These are phyloP conservation scores for Erythrophleum fordii DNA, from an alignment of 306 rosid genomes.

Conservation along the genomic window DNA sequence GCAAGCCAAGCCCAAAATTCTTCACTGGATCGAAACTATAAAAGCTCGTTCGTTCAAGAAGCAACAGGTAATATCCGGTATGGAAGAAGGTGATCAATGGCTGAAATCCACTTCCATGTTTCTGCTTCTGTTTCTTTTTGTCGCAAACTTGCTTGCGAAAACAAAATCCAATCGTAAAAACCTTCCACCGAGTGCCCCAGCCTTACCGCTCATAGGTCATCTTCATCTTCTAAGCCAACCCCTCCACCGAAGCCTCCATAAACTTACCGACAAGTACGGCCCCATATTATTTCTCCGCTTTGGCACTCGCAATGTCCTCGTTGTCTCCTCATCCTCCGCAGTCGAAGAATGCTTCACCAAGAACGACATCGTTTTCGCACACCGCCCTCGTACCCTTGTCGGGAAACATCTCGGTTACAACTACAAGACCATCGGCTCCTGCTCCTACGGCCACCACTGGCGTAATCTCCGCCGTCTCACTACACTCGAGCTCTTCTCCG, in stretches of 20 bases:
- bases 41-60: no score
- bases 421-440: neutral
- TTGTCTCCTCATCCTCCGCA: slow-evolving; percentile 49
- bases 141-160: neutral
- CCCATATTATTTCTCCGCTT: slow-evolving; percentile 33
- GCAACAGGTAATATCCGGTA: no score
- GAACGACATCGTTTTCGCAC: slow-evolving; percentile 48
- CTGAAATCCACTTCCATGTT: neutral
- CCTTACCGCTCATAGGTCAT: slow-evolving; percentile 57
- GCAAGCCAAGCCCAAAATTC: no score
- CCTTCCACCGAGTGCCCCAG: slow-evolving; percentile 52
- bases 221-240: slow-evolving; percentile 51
- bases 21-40: no score
- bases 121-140: slow-evolving; percentile 23
- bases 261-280: slow-evolving; percentile 40
- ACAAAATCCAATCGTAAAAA: neutral
- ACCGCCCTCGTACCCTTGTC: slow-evolving; percentile 42
- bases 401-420: slow-evolving; percentile 44
- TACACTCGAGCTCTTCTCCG: slow-evolving; percentile 39
- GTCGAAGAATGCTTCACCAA: slow-evolving; percentile 44
- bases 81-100: neutral
- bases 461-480: slow-evolving; percentile 38
- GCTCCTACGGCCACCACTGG: slow-evolving; percentile 44
- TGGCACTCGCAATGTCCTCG: slow-evolving; percentile 43
- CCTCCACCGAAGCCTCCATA: slow-evolving; percentile 34